Base-by-base conservation (phyloP, 371 early-diverging fungal genomes). In the Mortierella sp. region DNA sequence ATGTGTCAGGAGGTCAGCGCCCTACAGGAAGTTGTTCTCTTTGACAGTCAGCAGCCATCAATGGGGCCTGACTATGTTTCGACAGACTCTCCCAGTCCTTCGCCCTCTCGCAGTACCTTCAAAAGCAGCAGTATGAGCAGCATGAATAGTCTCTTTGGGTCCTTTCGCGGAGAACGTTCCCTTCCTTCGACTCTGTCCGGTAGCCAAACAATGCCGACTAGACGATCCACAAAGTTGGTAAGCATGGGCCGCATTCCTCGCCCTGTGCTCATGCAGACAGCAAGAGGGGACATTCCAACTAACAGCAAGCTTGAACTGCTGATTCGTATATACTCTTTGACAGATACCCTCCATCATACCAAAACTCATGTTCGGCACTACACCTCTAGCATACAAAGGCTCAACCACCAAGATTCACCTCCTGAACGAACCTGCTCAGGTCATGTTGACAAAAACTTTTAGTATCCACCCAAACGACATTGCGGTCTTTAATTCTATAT, bases 371-470 rank as follows among this genome's bases (percentile, higher is more conserved):
- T 90, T 90, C 70, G 91, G 91, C 45, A 87, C 89, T 12, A 87
- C 89, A 11, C 91, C 91, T 25, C 75, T 90, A 23, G 85, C 89
- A 12, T 89, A 89, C 74, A 90, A 90, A 72, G 91, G 91, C 52
- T 88, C 87, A 80, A 86, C 85, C n/a, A 88, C 89, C 50, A 90
- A 88, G 72, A 85, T 90, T 12, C 91, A 90, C 52, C 86, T 84
- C 65, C 81, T 87, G 4, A 72, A 61, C 46, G 88, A 85, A 44
- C 85, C 86, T 26, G 81, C 87, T 14, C 91, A 89, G 72, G 82
- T 90, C 50, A 84, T 90, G 46, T 64, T 90, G 18, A 88, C 91
- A 16, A 88, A 89, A 60, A 68, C 89, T 21, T 90, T 90, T 68
- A 88, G 88, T 23, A 74, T 89, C 57, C 86, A 83, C 37, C 83